Evolutionary conservation across 768 basidiomycete genomes (phyloP), one percentile per base, ranked within the genome.

Genomic region (Leccinum disarticulatum): DNA sequence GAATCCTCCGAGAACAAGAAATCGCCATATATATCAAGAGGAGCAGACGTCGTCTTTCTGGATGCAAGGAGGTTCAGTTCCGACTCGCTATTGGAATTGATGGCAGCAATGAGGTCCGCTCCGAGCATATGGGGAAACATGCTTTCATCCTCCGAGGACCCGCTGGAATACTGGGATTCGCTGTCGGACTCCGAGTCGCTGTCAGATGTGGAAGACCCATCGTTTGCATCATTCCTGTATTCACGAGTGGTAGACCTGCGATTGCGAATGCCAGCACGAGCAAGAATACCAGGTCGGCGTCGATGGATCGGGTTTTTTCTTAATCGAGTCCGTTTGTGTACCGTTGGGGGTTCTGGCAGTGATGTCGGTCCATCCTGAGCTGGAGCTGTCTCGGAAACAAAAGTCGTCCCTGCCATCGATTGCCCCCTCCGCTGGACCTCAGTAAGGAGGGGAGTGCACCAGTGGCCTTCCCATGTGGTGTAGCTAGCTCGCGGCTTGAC

Each of bases 51-150:
- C 7, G 33, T 47, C 43, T 53, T 61, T 49, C 41, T 36, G 33
- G 47, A 7, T 27, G 22, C 36, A 25, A 28, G 36, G 27, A 67
- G 57, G 38, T 68, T 65, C 6, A 72, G 35, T 13, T 30, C 70
- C 1, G 66, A 62, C 43, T 70, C 69, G 60, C 65, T 69, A 25
- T 70, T 69, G 36, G 70, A 63, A 41, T 70, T 66, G 33, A 70
- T 63, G 4, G 69, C 69, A 6, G 70, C 69, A 13, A 70, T 65
- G 33, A 70, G 70, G 38, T 70, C 70, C 14, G 68, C 51, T 19
- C 70, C 69, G 2, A 70, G 69, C 15, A 70, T 70, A 25, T 59
- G 63, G 47, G 69, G 69, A 15, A 70, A 62, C 51, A 70, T 61
- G 31, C 22, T 53, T 57, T 61, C 66, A 35, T 67, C 62, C 6